Base-by-base conservation (phyloP, 2,329 filamentous ascomycete genomes). In the Cryphonectria radicalis region DNA sequence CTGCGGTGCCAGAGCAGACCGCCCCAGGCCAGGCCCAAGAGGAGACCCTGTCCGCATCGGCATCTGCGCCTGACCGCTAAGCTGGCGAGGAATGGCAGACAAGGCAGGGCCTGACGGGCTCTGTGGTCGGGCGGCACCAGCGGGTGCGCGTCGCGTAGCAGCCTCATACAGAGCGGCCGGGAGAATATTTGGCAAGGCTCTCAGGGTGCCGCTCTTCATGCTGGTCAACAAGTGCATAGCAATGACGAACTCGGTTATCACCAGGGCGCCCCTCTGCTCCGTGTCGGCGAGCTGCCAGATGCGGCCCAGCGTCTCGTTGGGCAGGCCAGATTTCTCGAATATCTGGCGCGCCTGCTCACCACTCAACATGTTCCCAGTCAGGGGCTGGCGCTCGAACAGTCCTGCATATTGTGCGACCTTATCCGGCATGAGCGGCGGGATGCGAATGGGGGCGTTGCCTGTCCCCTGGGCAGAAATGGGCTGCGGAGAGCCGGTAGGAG, bases 271-370 rank as follows among this genome's bases (percentile, higher is more conserved):
- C 68, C 95, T 90, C 82, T 97, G 94, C 81, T 98, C 95, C 0
- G 94, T 96, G 80, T 99, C 96, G 32, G 95, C 92, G 73, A 99
- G 87, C 77, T 93, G 94, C 96, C 96, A 99, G 83, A 99, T 98
- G 75, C 92, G 91, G n/a, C 95, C 95, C 43, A 99, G 86, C 14
- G 93, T 88, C 76, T 98, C 94, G 79, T 97, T 98, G 6, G 95
- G 92, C 74, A 99, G 84, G 69, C 92, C 91, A 1, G 95, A 95
- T 79, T 94, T 94, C 81, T 98, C 95, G 77, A 99, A 99, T 74
- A 99, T 98, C 76, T 92, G 90, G 81, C 96, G 97, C 60, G 96
- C 95, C 74, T 91, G 90, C 75, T 97, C 94, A 66, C 94, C 94
- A 35, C 94, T 90, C 10, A 99, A 88, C 70, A 95, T 83, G 65